Percentiles rank a stretch among this genome's conserved stretches.
These are phyloP conservation scores for Stereum hirsutum DNA, from an alignment of 1,284 basidiomycete genomes.

Conservation along the genomic window DNA sequence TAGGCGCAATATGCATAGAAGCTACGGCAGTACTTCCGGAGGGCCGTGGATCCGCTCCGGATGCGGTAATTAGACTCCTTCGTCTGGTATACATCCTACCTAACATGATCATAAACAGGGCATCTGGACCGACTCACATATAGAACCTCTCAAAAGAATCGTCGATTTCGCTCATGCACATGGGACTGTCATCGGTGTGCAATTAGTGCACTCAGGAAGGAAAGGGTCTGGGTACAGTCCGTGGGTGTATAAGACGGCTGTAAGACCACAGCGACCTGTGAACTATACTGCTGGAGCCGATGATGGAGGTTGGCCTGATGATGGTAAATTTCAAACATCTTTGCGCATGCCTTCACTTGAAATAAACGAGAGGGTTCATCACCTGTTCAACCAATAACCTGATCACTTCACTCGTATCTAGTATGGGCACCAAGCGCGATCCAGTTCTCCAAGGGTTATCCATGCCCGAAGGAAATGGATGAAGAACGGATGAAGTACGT, in stretches of 20 bases:
- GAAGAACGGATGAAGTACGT: constrained; percentile 48
- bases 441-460: constrained; percentile 37
- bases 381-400: too few relatives aligned
- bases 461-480: constrained; percentile 43
- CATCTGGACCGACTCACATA: constrained; percentile 73
- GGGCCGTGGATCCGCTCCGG: constrained; percentile 46
- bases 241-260: constrained; percentile 36
- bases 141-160: constrained; percentile 56
- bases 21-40: constrained; percentile 51
- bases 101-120: constrained; percentile 29
- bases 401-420: constrained; percentile 9
- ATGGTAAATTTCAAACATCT: too few relatives aligned
- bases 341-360: not conserved
- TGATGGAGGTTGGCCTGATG: constrained; percentile 64
- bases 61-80: constrained; percentile 15
- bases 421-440: constrained; percentile 43
- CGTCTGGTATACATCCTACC: too few relatives aligned
- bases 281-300: constrained; percentile 28
- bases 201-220: constrained; percentile 75
- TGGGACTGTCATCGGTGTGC: constrained; percentile 64
- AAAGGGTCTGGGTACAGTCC: constrained; percentile 56
- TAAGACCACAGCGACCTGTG: constrained; percentile 15
- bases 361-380: too few relatives aligned
- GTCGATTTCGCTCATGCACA: constrained; percentile 73
- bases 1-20: constrained; percentile 55